These are phyloP conservation scores for Spizellomyces sp. DNA, from an alignment of 192 early-diverging fungal genomes.

Conservation along the genomic window DNA sequence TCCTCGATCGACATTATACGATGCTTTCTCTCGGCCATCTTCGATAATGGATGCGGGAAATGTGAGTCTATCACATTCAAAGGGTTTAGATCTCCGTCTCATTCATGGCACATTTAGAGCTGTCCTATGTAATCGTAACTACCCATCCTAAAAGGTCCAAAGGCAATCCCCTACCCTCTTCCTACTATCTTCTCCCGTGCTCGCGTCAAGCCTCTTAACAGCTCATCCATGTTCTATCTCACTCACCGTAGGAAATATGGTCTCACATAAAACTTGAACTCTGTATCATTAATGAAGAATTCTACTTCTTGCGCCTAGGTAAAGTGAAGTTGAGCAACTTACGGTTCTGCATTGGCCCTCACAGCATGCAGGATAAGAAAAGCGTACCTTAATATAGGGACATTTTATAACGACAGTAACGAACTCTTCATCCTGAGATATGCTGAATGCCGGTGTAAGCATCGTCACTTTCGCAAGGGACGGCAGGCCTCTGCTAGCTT, in stretches of 20 bases:
- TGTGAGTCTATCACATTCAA: slow-evolving; percentile 56
- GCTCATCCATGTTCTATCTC: background rate
- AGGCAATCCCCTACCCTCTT: too few species aligned
- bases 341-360: background rate
- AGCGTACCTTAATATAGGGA: slow-evolving; percentile 74
- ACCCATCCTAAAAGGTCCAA: too few species aligned
- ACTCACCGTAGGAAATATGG: slow-evolving; percentile 88
- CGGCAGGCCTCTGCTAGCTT: too few species aligned
- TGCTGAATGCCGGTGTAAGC: slow-evolving; percentile 87
- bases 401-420: slow-evolving; percentile 77
- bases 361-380: background rate
- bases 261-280: slow-evolving; percentile 85
- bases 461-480: slow-evolving; percentile 50
- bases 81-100: background rate
- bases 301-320: slow-evolving; percentile 82
- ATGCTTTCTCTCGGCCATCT: slow-evolving; percentile 79
- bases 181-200: too few species aligned
- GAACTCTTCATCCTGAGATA: slow-evolving; percentile 75
- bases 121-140: too few species aligned
- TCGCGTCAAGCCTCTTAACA: too few species aligned
- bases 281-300: slow-evolving; percentile 75
- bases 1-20: slow-evolving; percentile 78
- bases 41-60: slow-evolving; percentile 83
- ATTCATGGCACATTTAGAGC: background rate
- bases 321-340: background rate